Evolutionary conservation across 73 alveolate genomes (phyloP).

Genomic region (Blepharisma japonicum): DNA sequence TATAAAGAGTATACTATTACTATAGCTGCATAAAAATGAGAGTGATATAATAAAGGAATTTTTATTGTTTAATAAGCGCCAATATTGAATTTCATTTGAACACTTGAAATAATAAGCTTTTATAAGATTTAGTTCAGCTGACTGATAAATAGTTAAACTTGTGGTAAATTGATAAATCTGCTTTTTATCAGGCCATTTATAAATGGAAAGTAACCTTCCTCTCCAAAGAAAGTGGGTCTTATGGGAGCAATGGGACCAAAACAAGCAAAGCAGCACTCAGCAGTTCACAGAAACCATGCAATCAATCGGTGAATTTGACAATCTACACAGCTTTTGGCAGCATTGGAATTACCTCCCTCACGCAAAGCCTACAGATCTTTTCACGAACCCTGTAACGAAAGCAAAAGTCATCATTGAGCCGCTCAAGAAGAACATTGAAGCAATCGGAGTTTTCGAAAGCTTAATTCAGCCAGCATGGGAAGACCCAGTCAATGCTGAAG

Average conservation of each 20-base stretch:
- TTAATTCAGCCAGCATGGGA: slow-evolving; percentile 37
- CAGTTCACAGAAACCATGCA: not conserved
- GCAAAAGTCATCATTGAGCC: slow-evolving; percentile 2
- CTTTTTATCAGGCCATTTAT: too few species aligned
- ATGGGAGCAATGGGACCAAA: slow-evolving; percentile 30
- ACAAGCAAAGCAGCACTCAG: not conserved
- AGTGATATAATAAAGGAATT: too few species aligned
- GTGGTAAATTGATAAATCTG: too few species aligned
- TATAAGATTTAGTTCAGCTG: too few species aligned
- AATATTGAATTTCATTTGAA: too few species aligned
- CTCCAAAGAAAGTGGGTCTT: slow-evolving; percentile 17
- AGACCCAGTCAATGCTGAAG: slow-evolving; percentile 16
- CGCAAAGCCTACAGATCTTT: slow-evolving; percentile 14
- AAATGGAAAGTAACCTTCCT: slow-evolving; percentile 1
- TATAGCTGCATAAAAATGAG: too few species aligned
- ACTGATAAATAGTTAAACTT: too few species aligned
- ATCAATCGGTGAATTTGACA: slow-evolving; percentile 9
- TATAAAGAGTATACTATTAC: too few species aligned
- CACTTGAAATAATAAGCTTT: too few species aligned
- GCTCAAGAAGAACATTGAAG: not conserved
- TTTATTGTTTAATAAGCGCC: too few species aligned
- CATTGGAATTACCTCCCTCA: slow-evolving; percentile 34
- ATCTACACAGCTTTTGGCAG: slow-evolving; percentile 31
- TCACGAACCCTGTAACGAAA: slow-evolving; percentile 27
- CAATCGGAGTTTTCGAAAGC: slow-evolving; percentile 10